Conservation (phyloP, 352 stramenopile genomes). For the Phytopythium aichiense region DNA sequence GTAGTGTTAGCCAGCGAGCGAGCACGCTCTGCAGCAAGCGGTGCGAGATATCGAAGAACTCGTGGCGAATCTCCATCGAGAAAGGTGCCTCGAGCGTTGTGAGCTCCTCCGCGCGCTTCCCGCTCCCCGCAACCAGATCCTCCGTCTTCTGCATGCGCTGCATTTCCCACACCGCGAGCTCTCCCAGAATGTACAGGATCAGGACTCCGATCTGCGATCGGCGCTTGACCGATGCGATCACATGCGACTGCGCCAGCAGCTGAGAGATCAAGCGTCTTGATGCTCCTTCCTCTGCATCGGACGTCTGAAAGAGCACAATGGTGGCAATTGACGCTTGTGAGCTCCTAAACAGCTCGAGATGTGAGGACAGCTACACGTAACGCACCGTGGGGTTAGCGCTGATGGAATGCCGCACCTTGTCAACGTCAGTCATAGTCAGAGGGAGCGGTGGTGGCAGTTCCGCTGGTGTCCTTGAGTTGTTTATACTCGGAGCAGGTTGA, state of each 20-base stretch:
- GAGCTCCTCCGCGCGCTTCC: constrained; percentile 62
- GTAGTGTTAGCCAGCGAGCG: constrained; percentile 45
- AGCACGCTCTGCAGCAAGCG: constrained; percentile 54
- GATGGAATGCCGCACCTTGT: constrained; percentile 1
- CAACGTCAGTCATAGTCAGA: neutral
- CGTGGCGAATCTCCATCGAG: constrained; percentile 72
- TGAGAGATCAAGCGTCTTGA: constrained; percentile 11
- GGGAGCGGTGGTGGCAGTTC: neutral
- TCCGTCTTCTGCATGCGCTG: constrained; percentile 86
- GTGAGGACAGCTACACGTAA: neutral
- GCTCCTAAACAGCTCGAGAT: neutral
- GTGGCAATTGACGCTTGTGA: neutral
- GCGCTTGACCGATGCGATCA: constrained; percentile 47
- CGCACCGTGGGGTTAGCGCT: neutral
- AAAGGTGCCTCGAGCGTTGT: constrained; percentile 80
- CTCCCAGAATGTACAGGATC: constrained; percentile 65
- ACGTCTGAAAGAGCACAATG: constrained; percentile 4
- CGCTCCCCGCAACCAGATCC: constrained; percentile 50
- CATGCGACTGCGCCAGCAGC: constrained; percentile 14
- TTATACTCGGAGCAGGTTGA: neutral
- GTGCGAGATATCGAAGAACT: constrained; percentile 75
- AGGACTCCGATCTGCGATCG: constrained; percentile 79
- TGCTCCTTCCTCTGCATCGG: constrained; percentile 9
- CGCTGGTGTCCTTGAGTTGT: neutral
- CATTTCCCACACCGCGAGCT: constrained; percentile 86